Conservation (phyloP, 306 rosid genomes). For the Clitoria ternatea region DNA sequence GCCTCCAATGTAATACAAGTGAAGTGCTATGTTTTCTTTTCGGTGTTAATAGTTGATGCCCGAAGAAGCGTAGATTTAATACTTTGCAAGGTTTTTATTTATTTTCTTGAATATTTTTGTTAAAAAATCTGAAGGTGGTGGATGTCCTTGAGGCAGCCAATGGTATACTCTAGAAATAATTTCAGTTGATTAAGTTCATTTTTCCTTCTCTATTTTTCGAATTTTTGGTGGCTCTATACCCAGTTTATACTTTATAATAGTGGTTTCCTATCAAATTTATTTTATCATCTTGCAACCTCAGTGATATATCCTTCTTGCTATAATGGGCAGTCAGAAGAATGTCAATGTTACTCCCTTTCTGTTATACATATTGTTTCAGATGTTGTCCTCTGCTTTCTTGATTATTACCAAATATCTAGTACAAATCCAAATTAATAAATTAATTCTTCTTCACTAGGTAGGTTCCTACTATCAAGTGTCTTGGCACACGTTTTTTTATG, state of each 20-base stretch:
- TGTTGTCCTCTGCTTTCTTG: neutral
- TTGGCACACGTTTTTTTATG: too few relatives aligned
- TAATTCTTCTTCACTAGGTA: neutral
- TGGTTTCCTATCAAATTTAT: neutral
- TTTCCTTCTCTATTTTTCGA: neutral
- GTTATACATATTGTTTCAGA: neutral
- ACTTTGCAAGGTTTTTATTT: slow-evolving; percentile 14
- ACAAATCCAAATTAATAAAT: neutral
- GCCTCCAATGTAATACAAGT: slow-evolving; percentile 52
- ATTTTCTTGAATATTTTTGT: slow-evolving; percentile 21
- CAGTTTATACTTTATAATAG: neutral
- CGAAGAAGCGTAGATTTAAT: slow-evolving; percentile 16
- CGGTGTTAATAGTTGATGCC: slow-evolving; percentile 13
- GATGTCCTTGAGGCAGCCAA: slow-evolving; percentile 7
- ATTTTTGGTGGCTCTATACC: neutral
- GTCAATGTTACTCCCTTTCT: neutral
- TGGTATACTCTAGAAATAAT: slow-evolving; percentile 22
- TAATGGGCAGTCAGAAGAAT: neutral
- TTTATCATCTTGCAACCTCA: neutral
- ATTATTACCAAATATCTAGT: neutral
- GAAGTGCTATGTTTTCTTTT: neutral
- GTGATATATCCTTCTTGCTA: neutral
- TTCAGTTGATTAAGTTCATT: neutral
- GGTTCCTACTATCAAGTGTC: neutral
- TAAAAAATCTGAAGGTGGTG: slow-evolving; percentile 18